phyloP scores from a whole-genome alignment of 805 yeast genomes.

The Saturnispora sekii region DNA sequence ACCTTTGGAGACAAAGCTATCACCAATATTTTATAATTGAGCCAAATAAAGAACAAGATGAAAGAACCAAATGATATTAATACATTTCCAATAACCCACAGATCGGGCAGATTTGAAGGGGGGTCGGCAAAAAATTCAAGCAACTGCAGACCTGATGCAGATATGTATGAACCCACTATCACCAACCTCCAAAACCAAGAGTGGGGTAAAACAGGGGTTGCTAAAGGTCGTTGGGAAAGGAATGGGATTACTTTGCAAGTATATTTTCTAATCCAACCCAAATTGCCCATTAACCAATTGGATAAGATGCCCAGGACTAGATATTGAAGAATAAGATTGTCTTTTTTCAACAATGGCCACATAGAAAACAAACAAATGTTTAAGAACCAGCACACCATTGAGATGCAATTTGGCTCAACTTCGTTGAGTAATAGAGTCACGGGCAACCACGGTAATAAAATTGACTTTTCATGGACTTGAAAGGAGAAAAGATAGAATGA shows the following conservation, averaged over 20 bases:
- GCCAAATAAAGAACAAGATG: conserved; percentile 74
- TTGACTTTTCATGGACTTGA: conserved; percentile 94
- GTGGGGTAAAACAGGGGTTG: conserved; percentile 36
- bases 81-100: conserved; percentile 76
- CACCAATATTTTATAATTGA: conserved; percentile 40
- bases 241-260: conserved; percentile 16
- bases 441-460: conserved; percentile 80
- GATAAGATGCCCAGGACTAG: conserved; percentile 48
- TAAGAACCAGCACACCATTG: conserved; percentile 78
- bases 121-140: conserved; percentile 44
- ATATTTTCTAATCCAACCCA: conserved; percentile 41
- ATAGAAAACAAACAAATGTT: conserved; percentile 78
- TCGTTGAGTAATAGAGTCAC: conserved; percentile 55
- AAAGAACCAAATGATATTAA: conserved; percentile 70
- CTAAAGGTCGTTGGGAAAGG: conserved; percentile 19
- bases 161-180: conserved; percentile 43
- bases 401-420: conserved; percentile 49
- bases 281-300: conserved; percentile 72
- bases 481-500: conserved; percentile 84
- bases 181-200: conserved; percentile 39
- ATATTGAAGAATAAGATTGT: conserved; percentile 67
- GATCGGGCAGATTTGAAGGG: conserved; percentile 62
- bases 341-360: conserved; percentile 78
- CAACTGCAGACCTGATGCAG: conserved; percentile 40
- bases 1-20: conserved; percentile 10